phyloP scores from a whole-genome alignment of 2,329 filamentous ascomycete genomes.

The Alternaria dauci region DNA sequence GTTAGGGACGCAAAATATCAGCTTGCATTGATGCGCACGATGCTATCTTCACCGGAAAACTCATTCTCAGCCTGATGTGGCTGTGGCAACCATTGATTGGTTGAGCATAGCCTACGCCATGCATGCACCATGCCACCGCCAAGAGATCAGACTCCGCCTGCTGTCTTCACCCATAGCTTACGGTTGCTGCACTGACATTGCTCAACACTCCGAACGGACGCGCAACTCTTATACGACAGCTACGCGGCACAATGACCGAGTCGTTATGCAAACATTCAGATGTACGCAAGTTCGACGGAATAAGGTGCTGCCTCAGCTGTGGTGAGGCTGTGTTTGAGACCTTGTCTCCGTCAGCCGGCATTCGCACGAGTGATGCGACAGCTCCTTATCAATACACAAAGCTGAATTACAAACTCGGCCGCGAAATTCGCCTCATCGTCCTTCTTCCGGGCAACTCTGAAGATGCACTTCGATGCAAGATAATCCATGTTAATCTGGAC shows the following conservation, averaged over 20 bases:
- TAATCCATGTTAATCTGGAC: conserved; percentile 14
- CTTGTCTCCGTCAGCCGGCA: neutral
- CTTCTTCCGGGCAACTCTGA: conserved; percentile 1
- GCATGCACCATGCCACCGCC: neutral
- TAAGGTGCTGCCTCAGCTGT: conserved; percentile 24
- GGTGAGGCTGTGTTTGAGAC: conserved; percentile 19
- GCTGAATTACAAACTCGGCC: conserved; percentile 17
- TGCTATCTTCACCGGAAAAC: neutral
- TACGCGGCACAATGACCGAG: neutral
- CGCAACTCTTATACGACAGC: neutral
- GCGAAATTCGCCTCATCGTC: conserved; percentile 9
- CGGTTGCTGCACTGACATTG: neutral
- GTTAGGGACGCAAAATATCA: conserved; percentile 15
- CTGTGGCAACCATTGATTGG: neutral
- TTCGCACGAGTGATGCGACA: neutral
- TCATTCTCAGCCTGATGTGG: neutral
- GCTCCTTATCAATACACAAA: conserved; percentile 13
- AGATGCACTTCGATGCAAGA: conserved; percentile 12
- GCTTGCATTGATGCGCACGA: neutral
- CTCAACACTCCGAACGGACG: neutral
- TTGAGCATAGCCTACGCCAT: neutral
- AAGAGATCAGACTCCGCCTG: too few species aligned
- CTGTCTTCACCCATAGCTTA: neutral
- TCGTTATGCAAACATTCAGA: conserved; percentile 18
- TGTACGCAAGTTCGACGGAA: conserved; percentile 21